phyloP scores from a whole-genome alignment of 495 filamentous ascomycete genomes.

The Rhypophila decipiens region DNA sequence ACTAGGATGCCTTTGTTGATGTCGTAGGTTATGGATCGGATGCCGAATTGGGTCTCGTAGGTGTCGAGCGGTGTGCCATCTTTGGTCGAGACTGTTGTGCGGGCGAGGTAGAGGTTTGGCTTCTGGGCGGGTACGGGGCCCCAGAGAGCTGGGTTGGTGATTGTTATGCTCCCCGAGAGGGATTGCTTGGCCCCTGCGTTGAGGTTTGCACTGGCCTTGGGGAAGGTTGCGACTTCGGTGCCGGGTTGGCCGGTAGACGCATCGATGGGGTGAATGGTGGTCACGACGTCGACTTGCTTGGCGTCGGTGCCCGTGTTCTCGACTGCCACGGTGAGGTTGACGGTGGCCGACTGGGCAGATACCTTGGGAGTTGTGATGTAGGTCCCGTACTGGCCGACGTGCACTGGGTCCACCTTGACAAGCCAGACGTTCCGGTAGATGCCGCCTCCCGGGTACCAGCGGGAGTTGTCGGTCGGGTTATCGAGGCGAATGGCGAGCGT shows the following conservation, averaged over 20 bases:
- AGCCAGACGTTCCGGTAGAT: conserved; percentile 49
- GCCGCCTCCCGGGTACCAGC: conserved; percentile 42
- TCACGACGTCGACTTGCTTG: conserved; percentile 22
- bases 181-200: conserved; percentile 21
- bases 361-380: conserved; percentile 35
- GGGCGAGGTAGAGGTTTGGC: conserved; percentile 41
- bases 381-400: conserved; percentile 40
- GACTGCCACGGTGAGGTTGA: conserved; percentile 32
- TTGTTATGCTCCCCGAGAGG: conserved; percentile 26
- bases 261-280: conserved; percentile 21
- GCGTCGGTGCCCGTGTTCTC: conserved; percentile 28
- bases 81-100: conserved; percentile 26
- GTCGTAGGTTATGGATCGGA: conserved; percentile 33
- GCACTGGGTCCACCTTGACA: conserved; percentile 31
- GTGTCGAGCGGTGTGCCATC: conserved; percentile 35
- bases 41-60: conserved; percentile 43
- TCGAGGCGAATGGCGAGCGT: conserved; percentile 41
- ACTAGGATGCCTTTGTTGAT: conserved; percentile 25
- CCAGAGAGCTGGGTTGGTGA: conserved; percentile 39
- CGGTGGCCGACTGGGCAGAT: conserved; percentile 29
- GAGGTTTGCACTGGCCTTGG: conserved; percentile 20
- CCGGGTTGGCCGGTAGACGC: conserved; percentile 10
- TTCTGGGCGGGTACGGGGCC: conserved; percentile 38
- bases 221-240: neutral
- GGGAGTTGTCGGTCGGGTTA: conserved; percentile 35